These are phyloP conservation scores for Jackrogersella multiformis DNA, from an alignment of 495 filamentous ascomycete species.

Conservation along the genomic window DNA sequence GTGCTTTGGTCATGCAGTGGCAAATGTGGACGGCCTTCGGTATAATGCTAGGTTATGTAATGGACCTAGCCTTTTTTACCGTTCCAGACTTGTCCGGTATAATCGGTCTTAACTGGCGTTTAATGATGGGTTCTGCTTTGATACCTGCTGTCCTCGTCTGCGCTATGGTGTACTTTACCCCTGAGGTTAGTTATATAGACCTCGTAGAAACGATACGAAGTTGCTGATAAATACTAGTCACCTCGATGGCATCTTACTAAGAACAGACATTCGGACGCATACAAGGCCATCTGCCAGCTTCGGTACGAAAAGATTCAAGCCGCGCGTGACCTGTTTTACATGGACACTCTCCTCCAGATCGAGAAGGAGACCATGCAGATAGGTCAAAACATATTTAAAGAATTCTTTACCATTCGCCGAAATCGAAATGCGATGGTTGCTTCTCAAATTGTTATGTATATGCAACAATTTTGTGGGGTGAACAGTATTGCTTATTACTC, in stretches of 20 bases:
- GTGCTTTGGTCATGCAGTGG: conserved; percentile 76
- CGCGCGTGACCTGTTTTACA: conserved; percentile 84
- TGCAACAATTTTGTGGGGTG: conserved; percentile 81
- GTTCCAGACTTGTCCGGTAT: conserved; percentile 65
- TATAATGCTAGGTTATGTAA: conserved; percentile 79
- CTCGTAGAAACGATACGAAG: not conserved
- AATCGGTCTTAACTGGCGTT: conserved; percentile 77
- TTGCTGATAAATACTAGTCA: conserved; percentile 44
- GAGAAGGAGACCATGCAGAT: conserved; percentile 68
- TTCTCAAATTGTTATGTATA: conserved; percentile 83
- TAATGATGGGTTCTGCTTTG: conserved; percentile 85
- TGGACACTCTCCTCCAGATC: conserved; percentile 74
- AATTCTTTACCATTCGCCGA: conserved; percentile 76
- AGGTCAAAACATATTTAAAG: conserved; percentile 69
- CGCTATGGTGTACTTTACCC: conserved; percentile 74
- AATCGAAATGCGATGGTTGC: conserved; percentile 80
- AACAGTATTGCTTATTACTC: conserved; percentile 77
- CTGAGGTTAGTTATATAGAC: conserved; percentile 61
- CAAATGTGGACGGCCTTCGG: conserved; percentile 90
- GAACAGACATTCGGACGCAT: conserved; percentile 71
- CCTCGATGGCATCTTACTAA: conserved; percentile 82
- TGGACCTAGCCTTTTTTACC: conserved; percentile 76
- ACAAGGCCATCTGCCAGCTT: conserved; percentile 69
- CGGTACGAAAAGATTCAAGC: conserved; percentile 78
- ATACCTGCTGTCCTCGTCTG: conserved; percentile 77